Evolutionary conservation across 1,284 basidiomycete species (phyloP).

Genomic region (Cryptococcus sp.): DNA sequence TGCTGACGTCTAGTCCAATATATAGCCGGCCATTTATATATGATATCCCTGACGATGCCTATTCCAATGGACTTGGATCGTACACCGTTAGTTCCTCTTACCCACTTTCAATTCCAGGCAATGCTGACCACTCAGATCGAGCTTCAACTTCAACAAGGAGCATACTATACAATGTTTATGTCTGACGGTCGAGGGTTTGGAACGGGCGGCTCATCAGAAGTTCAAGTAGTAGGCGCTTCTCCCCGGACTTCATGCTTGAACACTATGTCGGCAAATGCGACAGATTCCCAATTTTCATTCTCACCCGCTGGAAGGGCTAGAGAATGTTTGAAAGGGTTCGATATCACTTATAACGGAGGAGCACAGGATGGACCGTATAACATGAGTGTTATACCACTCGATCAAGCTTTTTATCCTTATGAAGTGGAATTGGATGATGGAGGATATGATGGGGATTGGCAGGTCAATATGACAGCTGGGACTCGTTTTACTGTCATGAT

Average conservation of each 20-base stretch:
- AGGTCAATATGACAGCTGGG: constrained; percentile 28
- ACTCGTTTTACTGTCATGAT: constrained; percentile 33
- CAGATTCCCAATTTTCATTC: constrained; percentile 28
- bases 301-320: constrained; percentile 24
- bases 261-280: constrained; percentile 16
- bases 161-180: constrained; percentile 28
- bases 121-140: constrained; percentile 11
- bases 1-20: constrained; percentile 18
- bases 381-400: constrained; percentile 28
- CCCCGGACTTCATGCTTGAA: constrained; percentile 19
- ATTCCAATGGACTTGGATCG: constrained; percentile 7
- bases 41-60: constrained; percentile 22
- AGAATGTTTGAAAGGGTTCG: constrained; percentile 29
- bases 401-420: constrained; percentile 26
- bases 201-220: constrained; percentile 51
- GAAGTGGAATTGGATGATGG: constrained; percentile 21
- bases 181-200: constrained; percentile 22
- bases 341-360: constrained; percentile 23
- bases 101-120: neutral
- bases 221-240: constrained; percentile 19
- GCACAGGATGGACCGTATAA: constrained; percentile 28
- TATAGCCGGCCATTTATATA: constrained; percentile 29
- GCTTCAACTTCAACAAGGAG: constrained; percentile 15
- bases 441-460: constrained; percentile 19
- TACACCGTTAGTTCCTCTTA: neutral